Percentiles rank a stretch among this genome's conserved stretches.
phyloP scores from a whole-genome alignment of 2,329 filamentous ascomycete genomes.

The Penicillium hordei region DNA sequence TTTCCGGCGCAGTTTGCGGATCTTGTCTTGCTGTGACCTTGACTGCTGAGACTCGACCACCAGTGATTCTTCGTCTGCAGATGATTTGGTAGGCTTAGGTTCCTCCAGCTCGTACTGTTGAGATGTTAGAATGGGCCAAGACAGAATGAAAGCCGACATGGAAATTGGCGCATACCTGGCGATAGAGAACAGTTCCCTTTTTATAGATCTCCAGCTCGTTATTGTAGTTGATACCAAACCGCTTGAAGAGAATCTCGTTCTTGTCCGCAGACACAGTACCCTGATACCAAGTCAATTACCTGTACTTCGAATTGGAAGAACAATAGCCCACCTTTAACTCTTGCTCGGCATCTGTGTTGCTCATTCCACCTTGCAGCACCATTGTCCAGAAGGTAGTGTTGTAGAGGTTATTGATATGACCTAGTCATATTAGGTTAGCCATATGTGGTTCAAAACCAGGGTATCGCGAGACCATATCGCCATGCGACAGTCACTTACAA shows the following conservation, averaged over 20 bases:
- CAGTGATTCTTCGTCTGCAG: conserved; percentile 18
- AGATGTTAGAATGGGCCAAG: not conserved
- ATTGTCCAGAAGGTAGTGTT: conserved; percentile 96
- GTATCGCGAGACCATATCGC: not conserved
- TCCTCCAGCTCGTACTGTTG: conserved; percentile 69
- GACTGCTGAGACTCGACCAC: conserved; percentile 56
- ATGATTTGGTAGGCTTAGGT: conserved; percentile 38
- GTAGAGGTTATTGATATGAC: conserved; percentile 97
- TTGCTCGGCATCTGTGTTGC: conserved; percentile 75
- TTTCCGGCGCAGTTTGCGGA: conserved; percentile 77
- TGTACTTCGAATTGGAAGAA: not conserved
- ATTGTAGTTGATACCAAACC: conserved; percentile 95
- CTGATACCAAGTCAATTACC: conserved; percentile 43
- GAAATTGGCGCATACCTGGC: conserved; percentile 58
- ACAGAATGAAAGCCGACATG: not conserved
- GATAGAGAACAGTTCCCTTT: conserved; percentile 88
- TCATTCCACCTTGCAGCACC: conserved; percentile 74
- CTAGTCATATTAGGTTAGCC: conserved; percentile 44
- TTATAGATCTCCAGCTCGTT: conserved; percentile 89
- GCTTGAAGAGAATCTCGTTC: conserved; percentile 89
- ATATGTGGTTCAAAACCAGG: not conserved
- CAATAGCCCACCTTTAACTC: conserved; percentile 63
- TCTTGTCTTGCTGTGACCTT: conserved; percentile 79
- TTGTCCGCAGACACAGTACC: conserved; percentile 85
- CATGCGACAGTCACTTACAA: conserved; percentile 58